phyloP scores from a whole-genome alignment of 1,284 basidiomycete genomes.

The Austroboletus novae-zelandiae region DNA sequence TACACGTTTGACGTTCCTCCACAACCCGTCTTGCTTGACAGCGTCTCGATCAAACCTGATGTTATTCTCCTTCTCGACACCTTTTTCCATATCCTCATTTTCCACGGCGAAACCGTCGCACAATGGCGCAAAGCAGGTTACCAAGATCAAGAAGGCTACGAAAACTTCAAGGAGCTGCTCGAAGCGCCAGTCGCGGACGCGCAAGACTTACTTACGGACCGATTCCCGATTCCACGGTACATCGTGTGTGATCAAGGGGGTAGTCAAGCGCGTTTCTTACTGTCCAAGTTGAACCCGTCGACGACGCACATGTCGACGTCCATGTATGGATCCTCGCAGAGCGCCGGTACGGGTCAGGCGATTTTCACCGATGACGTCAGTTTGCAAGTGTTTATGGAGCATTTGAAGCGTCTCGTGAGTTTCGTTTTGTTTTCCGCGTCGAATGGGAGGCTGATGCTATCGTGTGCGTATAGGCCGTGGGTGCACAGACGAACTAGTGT shows the following conservation, averaged over 20 bases:
- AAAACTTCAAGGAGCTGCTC: constrained; percentile 96
- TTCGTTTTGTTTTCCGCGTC: neutral
- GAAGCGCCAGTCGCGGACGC: constrained; percentile 80
- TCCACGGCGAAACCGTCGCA: constrained; percentile 97
- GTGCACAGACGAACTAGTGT: constrained; percentile 62
- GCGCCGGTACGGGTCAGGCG: constrained; percentile 75
- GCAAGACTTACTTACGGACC: constrained; percentile 92
- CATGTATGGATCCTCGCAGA: constrained; percentile 76
- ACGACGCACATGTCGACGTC: constrained; percentile 94
- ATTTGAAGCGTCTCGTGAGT: constrained; percentile 83
- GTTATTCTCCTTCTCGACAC: constrained; percentile 98
- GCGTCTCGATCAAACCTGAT: constrained; percentile 96
- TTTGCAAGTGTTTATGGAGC: constrained; percentile 95
- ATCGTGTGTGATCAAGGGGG: constrained; percentile 98
- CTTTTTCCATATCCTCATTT: constrained; percentile 99
- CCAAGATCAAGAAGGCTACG: constrained; percentile 98
- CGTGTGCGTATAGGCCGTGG: constrained; percentile 50
- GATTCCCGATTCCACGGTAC: constrained; percentile 96
- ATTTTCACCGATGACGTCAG: constrained; percentile 99
- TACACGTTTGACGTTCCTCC: constrained; percentile 92
- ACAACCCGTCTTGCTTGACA: constrained; percentile 95
- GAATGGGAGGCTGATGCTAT: constrained; percentile 2
- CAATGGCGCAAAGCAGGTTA: constrained; percentile 99
- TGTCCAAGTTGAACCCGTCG: constrained; percentile 96
- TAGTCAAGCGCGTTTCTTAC: constrained; percentile 94